These are phyloP conservation scores for Metschnikowia chrysomelidarum DNA, from an alignment of 805 yeast species.

Conservation along the genomic window DNA sequence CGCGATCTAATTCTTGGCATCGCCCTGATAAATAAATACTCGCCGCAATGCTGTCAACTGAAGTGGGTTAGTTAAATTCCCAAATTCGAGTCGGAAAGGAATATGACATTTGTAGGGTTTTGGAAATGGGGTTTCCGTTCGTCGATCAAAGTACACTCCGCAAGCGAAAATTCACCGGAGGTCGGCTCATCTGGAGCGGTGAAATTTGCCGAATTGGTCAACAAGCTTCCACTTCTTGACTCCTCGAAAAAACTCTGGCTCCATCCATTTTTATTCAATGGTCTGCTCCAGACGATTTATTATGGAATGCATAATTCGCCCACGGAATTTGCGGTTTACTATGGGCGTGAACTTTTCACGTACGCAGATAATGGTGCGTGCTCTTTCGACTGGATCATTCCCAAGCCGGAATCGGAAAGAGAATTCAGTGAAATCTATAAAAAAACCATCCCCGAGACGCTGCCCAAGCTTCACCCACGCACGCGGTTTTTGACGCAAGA, in stretches of 20 bases:
- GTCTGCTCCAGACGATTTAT: constrained; percentile 74
- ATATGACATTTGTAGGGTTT: constrained; percentile 16
- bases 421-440: constrained; percentile 25
- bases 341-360: constrained; percentile 65
- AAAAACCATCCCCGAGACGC: constrained; percentile 34
- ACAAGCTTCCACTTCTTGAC: constrained; percentile 23
- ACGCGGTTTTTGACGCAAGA: constrained; percentile 50
- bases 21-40: too few species aligned
- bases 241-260: constrained; percentile 44
- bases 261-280: constrained; percentile 65
- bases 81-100: too few species aligned
- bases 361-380: constrained; percentile 68
- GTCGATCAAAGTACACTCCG: constrained; percentile 25
- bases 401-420: constrained; percentile 27
- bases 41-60: too few species aligned
- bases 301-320: constrained; percentile 55
- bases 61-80: too few species aligned
- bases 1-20: too few species aligned
- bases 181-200: constrained; percentile 7
- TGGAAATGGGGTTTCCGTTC: constrained; percentile 42
- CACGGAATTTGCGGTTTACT: constrained; percentile 55
- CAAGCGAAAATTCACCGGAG: constrained; percentile 17
- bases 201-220: constrained; percentile 16
- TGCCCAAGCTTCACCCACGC: constrained; percentile 44
- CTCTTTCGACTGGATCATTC: constrained; percentile 73